Conservation (phyloP, 2,329 filamentous ascomycete species). For the Graphilbum fragrans region DNA sequence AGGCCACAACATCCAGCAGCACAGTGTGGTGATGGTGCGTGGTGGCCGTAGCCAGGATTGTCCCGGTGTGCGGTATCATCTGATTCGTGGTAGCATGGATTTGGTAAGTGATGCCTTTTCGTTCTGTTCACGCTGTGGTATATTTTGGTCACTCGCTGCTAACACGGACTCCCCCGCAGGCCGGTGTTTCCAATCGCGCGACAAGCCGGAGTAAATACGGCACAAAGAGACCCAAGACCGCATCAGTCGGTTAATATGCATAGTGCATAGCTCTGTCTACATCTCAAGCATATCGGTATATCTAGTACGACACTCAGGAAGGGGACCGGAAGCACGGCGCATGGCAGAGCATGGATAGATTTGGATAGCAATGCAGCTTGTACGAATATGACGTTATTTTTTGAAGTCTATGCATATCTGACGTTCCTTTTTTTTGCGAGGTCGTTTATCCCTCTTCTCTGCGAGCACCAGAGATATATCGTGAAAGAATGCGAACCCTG, state of each 20-base stretch:
- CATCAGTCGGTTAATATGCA: slow-evolving; percentile 33
- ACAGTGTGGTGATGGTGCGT: slow-evolving; percentile 91
- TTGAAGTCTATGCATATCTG: no score
- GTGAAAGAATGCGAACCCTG: no score
- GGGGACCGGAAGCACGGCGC: no score
- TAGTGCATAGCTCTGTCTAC: no score
- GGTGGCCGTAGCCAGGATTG: slow-evolving; percentile 93
- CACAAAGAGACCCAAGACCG: slow-evolving; percentile 95
- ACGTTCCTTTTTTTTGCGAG: neutral
- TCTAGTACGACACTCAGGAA: no score
- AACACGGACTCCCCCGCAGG: slow-evolving; percentile 37
- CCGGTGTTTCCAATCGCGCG: slow-evolving; percentile 75
- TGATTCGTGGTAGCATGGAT: slow-evolving; percentile 85
- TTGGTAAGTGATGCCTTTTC: slow-evolving; percentile 49
- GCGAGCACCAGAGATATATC: no score
- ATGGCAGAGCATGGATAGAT: no score
- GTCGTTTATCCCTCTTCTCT: neutral
- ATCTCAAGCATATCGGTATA: no score
- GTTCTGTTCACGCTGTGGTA: neutral
- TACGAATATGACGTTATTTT: no score
- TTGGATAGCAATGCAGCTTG: no score
- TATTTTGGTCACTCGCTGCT: neutral
- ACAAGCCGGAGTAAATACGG: slow-evolving; percentile 92
- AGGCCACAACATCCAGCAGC: slow-evolving; percentile 98
- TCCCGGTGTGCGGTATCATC: slow-evolving; percentile 91